Evolutionary conservation across 2,329 filamentous ascomycete genomes (phyloP).

Genomic region (Colletotrichum karsti): DNA sequence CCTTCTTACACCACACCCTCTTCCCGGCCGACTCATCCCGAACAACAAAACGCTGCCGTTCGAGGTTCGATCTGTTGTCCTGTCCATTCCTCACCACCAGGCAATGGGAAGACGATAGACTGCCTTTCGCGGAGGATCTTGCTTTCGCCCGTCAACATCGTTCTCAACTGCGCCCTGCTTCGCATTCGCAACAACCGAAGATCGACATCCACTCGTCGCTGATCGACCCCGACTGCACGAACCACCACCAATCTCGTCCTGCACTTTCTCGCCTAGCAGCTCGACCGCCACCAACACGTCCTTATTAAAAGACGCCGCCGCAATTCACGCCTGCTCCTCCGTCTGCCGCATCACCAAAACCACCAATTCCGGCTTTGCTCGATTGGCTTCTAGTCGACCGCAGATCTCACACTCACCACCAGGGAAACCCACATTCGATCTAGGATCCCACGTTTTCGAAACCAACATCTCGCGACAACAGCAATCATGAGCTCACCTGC

Average conservation of each 20-base stretch:
- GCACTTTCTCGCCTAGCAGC: background rate
- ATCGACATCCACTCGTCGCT: conserved; percentile 13
- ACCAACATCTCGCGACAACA: background rate
- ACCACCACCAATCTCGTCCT: background rate
- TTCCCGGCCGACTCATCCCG: conserved; percentile 15
- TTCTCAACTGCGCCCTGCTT: background rate
- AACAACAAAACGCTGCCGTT: background rate
- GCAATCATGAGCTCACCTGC: conserved; percentile 52
- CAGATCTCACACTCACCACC: background rate
- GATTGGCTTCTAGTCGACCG: conserved; percentile 2
- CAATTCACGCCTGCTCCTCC: background rate
- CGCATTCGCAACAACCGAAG: conserved; percentile 7
- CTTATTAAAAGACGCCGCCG: background rate
- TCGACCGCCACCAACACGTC: conserved; percentile 3
- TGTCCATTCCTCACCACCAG: background rate
- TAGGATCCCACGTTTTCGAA: background rate
- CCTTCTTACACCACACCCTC: conserved; percentile 23
- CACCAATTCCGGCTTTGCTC: background rate
- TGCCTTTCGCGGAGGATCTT: background rate
- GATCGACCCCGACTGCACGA: conserved; percentile 7
- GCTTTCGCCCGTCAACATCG: background rate
- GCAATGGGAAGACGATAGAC: conserved; percentile 5
- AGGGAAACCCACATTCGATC: conserved; percentile 4
- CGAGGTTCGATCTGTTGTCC: background rate
- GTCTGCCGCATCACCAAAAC: background rate